phyloP scores from a whole-genome alignment of 2,329 filamentous ascomycete species.

The Dryadomyces quercivorus region DNA sequence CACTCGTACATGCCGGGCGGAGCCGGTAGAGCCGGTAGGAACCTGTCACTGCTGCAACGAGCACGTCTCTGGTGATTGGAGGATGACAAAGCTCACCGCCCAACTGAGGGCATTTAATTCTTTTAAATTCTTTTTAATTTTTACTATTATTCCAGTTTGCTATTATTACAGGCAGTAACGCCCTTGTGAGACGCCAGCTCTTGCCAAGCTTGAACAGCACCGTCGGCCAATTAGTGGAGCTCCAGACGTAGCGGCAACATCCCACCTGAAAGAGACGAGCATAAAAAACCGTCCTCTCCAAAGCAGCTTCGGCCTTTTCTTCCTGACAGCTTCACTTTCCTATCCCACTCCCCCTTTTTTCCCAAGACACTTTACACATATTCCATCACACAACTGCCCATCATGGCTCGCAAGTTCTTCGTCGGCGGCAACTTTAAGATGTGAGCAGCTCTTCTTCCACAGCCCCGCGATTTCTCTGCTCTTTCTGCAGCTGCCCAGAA shows the following conservation, averaged over 20 bases:
- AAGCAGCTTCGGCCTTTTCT: background rate
- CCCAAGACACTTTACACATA: background rate
- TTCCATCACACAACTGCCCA: slow-evolving; percentile 26
- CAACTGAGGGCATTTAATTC: too few species aligned
- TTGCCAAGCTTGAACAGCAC: background rate
- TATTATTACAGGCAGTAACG: too few species aligned
- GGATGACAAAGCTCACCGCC: too few species aligned
- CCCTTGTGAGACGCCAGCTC: background rate
- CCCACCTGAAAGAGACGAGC: background rate
- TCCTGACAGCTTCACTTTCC: background rate
- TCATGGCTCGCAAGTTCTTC: slow-evolving; percentile 92
- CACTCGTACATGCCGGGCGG: background rate
- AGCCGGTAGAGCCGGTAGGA: background rate
- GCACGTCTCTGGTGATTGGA: too few species aligned
- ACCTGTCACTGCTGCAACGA: too few species aligned
- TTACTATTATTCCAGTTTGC: too few species aligned
- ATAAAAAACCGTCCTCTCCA: background rate
- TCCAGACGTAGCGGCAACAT: background rate
- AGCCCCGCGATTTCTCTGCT: slow-evolving; percentile 14
- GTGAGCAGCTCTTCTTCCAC: slow-evolving; percentile 35
- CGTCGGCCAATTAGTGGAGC: background rate
- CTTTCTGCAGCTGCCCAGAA: slow-evolving; percentile 2
- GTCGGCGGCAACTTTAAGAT: slow-evolving; percentile 99
- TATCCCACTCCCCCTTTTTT: background rate
- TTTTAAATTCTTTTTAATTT: too few species aligned